Evolutionary conservation across 192 early-diverging fungal species (phyloP).

Genomic region (Coemansia sp.): DNA sequence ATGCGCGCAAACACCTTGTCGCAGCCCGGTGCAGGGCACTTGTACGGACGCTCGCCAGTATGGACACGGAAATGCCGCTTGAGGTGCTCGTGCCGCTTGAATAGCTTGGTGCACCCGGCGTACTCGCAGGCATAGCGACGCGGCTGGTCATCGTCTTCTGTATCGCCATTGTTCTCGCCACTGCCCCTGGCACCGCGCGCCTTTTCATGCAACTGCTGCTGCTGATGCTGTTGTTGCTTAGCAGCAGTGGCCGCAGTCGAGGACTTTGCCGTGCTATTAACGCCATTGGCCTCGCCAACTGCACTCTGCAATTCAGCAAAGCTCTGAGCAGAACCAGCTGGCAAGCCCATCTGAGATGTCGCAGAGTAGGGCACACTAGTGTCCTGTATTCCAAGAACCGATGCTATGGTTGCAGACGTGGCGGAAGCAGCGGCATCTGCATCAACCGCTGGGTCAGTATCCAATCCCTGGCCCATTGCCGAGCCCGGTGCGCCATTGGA

Average conservation of each 20-base stretch:
- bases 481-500: neutral
- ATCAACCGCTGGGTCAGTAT: neutral
- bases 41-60: conserved; percentile 74
- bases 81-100: conserved; percentile 72
- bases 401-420: neutral
- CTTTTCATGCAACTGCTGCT: no score
- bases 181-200: neutral
- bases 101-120: conserved; percentile 59
- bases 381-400: no score
- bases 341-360: neutral
- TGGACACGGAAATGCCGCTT: conserved; percentile 72
- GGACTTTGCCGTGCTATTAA: neutral
- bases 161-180: neutral
- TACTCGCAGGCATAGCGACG: conserved; percentile 41
- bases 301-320: neutral
- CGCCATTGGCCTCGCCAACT: neutral
- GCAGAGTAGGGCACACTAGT: no score
- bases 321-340: neutral
- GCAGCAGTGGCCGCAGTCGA: neutral
- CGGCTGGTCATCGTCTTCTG: conserved; percentile 15
- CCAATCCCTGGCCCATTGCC: neutral
- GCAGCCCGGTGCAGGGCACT: conserved; percentile 62
- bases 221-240: no score
- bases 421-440: neutral
- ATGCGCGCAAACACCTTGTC: conserved; percentile 72